Base-by-base conservation (phyloP, 2,329 filamentous ascomycete species). In the Aspergillus sp. region DNA sequence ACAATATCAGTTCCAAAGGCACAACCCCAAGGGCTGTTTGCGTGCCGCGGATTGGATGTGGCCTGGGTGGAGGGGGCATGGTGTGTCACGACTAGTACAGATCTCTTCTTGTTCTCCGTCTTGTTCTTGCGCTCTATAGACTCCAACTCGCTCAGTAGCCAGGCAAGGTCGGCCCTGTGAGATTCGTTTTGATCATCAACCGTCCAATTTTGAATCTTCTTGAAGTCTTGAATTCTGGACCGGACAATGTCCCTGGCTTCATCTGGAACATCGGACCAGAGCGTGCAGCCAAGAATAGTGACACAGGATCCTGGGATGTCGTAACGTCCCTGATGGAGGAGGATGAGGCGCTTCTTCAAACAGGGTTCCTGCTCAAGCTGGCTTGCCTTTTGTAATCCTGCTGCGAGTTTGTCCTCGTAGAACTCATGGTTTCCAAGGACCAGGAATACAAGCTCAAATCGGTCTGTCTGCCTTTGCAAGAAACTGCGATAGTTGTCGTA, bases 201-300 rank as follows among this genome's bases (percentile, higher is more conserved):
- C 0, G 77, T 80, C 85, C 85, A 89, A 4, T 69, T 73, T 17
- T 71, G 46, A n/a, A 88, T 87, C 30, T 79, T 78, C 28, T 80
- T 74, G 56, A 86, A 88, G 69, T 89, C 86, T 22, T 79, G 80
- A 9, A 87, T 75, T 61, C 76, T 82, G 38, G 71, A 71, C 28
- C 73, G 51, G 15, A 88, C 81, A 4, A 79, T 67, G 0, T 71
- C 70, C 11, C 67, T 72, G 4, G 76, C 74, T 5, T 78, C 71
- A 0, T 76, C 64, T 0, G 82, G 76, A 6, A 89, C 78, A 0
- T 72, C 65, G 1, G 84, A 86, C 82, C 85, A 87, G 0, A 89
- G 76, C 1, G 85, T 86, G 64, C 84, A 87, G 6, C 86, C 86
- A 1, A 88, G 71, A 3, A 88, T 72, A 3, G 80, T 84, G n/a